Percentiles rank a stretch among this genome's conserved stretches.
phyloP scores from a whole-genome alignment of 805 yeast species.

The Candida coquimbonensis region DNA sequence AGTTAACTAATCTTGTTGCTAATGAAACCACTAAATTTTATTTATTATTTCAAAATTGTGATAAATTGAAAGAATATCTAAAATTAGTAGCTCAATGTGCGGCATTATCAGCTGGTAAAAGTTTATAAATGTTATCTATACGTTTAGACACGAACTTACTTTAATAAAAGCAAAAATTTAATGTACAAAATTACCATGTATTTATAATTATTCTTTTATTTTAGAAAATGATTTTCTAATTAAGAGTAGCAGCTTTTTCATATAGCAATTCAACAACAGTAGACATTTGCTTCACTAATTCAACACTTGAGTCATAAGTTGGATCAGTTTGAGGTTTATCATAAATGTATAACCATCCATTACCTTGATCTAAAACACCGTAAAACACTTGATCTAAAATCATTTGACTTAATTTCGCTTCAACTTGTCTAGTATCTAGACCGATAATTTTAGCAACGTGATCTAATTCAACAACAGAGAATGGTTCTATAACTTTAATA shows the following conservation, averaged over 20 bases:
- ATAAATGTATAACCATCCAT: constrained; percentile 92
- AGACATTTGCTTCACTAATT: constrained; percentile 80
- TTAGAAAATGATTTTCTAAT: constrained; percentile 29
- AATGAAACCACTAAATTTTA: constrained; percentile 58
- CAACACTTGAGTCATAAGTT: constrained; percentile 81
- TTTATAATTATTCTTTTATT: not conserved
- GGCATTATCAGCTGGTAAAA: constrained; percentile 45
- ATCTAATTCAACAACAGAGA: constrained; percentile 88
- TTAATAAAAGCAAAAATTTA: not conserved
- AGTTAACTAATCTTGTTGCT: constrained; percentile 57
- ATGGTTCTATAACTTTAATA: constrained; percentile 92
- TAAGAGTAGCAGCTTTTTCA: constrained; percentile 85
- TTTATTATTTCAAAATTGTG: constrained; percentile 50
- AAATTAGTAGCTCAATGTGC: constrained; percentile 49
- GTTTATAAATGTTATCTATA: constrained; percentile 2
- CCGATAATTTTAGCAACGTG: constrained; percentile 87
- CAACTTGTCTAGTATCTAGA: constrained; percentile 79
- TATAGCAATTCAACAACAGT: constrained; percentile 84
- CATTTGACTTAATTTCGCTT: constrained; percentile 93
- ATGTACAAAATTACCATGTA: too few species aligned
- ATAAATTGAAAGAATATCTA: constrained; percentile 46
- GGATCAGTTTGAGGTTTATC: constrained; percentile 86
- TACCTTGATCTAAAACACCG: constrained; percentile 97
- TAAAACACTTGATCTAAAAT: constrained; percentile 90
- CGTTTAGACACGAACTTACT: not conserved